Evolutionary conservation across 805 yeast genomes (phyloP), one percentile per base, ranked within the genome.

Genomic region (Hanseniaspora meyeri): DNA sequence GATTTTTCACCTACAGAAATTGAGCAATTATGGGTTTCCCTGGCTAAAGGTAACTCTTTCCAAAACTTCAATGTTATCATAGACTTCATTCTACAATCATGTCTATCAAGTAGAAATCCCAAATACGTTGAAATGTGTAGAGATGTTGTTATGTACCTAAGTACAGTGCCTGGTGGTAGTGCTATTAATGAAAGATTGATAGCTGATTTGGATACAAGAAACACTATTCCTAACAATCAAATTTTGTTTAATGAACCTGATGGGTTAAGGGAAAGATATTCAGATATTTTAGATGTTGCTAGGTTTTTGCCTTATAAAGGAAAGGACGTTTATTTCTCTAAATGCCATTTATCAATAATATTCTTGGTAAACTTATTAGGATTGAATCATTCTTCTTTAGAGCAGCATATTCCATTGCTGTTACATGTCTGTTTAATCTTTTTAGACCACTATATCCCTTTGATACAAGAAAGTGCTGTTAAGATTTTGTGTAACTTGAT

Each of bases 21-120:
- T 11, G 97, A 90, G 66, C 95, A 95, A 0, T 69, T 93, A 24
- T 93, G 99, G 99, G 88, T 87, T 5, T 91, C 97, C 0, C 72
- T 93, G n/a, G 96, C 95, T 1, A 80, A 78, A 51, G 87, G 85
- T 5, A 76, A 78, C n/a, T 76, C 79, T 32, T 76, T 78, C 34
- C 75, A 72, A n/a, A 89, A 91, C 63, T 82, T 83, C 20, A 81
- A 81, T 47, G 81, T 79, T 1, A 85, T 88, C 20, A 69, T 87
- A 64, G 85, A 82, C 47, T 93, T 81, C 64, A 72, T 88, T 46
- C 73, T 87, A 47, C 75, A 75, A 24, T 79, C 82, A 38, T 82
- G 95, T 40, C 70, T 90, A 55, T 80, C 81, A 43, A 74, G 84
- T 51, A 78, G 87, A 58, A 86, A 82, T 62, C 79, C 93, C 0